phyloP scores from a whole-genome alignment of 495 filamentous ascomycete genomes.

The Acidomyces sp. region DNA sequence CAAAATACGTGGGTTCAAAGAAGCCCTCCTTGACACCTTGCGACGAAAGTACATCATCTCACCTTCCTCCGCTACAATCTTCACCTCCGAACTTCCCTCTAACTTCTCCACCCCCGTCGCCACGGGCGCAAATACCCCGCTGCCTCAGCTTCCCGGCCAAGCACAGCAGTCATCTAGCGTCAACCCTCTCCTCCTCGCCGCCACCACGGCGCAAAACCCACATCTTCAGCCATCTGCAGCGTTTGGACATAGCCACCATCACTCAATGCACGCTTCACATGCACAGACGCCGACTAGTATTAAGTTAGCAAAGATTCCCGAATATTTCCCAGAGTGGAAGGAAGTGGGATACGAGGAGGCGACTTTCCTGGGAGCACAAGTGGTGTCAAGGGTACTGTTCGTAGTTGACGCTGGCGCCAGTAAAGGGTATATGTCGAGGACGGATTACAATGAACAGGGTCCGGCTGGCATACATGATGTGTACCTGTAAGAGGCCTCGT shows the following conservation, averaged over 20 bases:
- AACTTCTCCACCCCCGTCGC: conserved; percentile 79
- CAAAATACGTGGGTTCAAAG: conserved; percentile 72
- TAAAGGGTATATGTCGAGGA: conserved; percentile 59
- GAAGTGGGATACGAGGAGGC: conserved; percentile 51
- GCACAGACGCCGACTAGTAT: conserved; percentile 82
- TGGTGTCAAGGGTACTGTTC: conserved; percentile 63
- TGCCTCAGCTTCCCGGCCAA: conserved; percentile 38
- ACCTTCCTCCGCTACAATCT: conserved; percentile 82
- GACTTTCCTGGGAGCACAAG: conserved; percentile 62
- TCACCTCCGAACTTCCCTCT: conserved; percentile 87
- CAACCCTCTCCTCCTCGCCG: conserved; percentile 84
- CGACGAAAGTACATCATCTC: conserved; percentile 76
- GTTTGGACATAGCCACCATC: conserved; percentile 21
- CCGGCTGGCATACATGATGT: conserved; percentile 51
- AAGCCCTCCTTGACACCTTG: conserved; percentile 67
- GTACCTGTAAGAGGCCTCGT: conserved; percentile 7
- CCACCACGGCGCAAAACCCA: conserved; percentile 54
- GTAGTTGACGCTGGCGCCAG: conserved; percentile 55
- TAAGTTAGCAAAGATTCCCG: conserved; percentile 61
- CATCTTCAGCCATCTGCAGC: conserved; percentile 28
- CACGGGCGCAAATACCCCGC: conserved; percentile 84
- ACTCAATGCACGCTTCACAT: conserved; percentile 58
- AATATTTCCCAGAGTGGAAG: conserved; percentile 90
- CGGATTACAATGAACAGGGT: conserved; percentile 68
- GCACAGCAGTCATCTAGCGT: conserved; percentile 43